Base-by-base conservation (phyloP, 2,329 filamentous ascomycete species). In the Trichoderma sp. region DNA sequence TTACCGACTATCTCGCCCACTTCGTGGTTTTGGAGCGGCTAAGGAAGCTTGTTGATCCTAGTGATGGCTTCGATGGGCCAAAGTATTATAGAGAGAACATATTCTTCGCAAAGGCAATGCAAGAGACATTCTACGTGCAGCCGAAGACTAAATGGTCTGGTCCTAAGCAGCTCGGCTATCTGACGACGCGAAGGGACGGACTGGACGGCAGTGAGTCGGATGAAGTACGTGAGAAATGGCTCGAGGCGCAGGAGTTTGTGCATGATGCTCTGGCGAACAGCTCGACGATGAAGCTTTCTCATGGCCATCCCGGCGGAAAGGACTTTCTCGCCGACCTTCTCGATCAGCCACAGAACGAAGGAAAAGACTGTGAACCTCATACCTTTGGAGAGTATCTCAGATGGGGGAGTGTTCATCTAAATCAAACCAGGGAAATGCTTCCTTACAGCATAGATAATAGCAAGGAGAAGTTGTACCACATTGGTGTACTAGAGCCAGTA, bases 371-470 rank as follows among this genome's bases (percentile, higher is more conserved):
- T 24, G 74, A 69, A n/a, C 71, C 74, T 2, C 78, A 75, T 1
- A 80, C 79, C 0, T 80, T 80, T 73, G 78, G 76, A 2, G 79
- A 78, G 69, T 70, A 79, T 56, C 70, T 82, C 29, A 71, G 79
- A 35, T 80, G 77, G 55, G 79, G 77, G 0, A 78, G 78, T 47
- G 72, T 79, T 3, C 74, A 79, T 71, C 74, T 79, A 31, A 74
- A 78, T 58, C 79, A 81, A 72, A 78, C 72, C 21, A 74, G 79
- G 33, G 77, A 69, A 52, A 16, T 71, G 64, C 27, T 52, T 14
- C 61, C 61, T 33, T 47, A 53, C 2, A 47, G n/a, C 5, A n/a
- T 53, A 35, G 43, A 63, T 24, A 52, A 27, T 21, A 63, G 31
- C n/a, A 63, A 35, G 14, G 60, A 63, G 24, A 21, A 63, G 21